Percentiles rank a stretch among this genome's conserved stretches.
Evolutionary conservation across 345 rosid genomes (phyloP).

Genomic region (Tarenaya hassleriana): DNA sequence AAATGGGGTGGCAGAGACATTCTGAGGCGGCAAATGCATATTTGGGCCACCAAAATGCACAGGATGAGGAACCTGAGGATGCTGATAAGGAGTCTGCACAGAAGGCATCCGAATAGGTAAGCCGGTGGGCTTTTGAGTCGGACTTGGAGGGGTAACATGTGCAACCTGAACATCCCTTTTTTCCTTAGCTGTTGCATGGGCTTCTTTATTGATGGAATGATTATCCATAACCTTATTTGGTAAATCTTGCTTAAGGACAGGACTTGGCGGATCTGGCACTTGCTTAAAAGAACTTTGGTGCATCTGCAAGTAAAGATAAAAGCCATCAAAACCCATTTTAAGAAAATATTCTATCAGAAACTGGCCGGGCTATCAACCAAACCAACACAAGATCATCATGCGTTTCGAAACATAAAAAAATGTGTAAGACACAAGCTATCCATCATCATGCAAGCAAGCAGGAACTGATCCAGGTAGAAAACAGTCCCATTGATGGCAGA

Average conservation of each 20-base stretch:
- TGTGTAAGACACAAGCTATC: slow-evolving; percentile 2
- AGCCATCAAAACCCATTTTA: neutral
- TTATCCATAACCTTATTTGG: slow-evolving; percentile 46
- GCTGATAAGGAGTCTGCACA: slow-evolving; percentile 67
- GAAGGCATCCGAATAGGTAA: slow-evolving; percentile 52
- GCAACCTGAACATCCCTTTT: slow-evolving; percentile 54
- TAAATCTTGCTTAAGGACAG: slow-evolving; percentile 45
- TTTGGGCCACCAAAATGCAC: slow-evolving; percentile 66
- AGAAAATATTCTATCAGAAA: neutral
- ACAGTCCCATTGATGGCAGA: slow-evolving; percentile 11
- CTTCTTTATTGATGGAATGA: slow-evolving; percentile 42
- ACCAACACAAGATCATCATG: slow-evolving; percentile 4
- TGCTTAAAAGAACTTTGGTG: slow-evolving; percentile 49
- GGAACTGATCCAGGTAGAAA: neutral
- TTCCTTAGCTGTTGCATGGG: slow-evolving; percentile 35
- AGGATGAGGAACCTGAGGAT: slow-evolving; percentile 47
- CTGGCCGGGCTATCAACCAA: neutral
- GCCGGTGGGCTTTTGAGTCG: slow-evolving; percentile 51
- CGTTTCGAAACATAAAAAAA: slow-evolving; percentile 11
- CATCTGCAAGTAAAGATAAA: slow-evolving; percentile 48
- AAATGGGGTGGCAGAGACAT: slow-evolving; percentile 44
- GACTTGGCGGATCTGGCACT: slow-evolving; percentile 48
- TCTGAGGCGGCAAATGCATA: slow-evolving; percentile 71
- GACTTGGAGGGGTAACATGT: slow-evolving; percentile 38
- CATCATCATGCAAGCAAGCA: slow-evolving; percentile 13